Evolutionary conservation across 1,284 basidiomycete species (phyloP).

Genomic region (Heimioporus retisporus): DNA sequence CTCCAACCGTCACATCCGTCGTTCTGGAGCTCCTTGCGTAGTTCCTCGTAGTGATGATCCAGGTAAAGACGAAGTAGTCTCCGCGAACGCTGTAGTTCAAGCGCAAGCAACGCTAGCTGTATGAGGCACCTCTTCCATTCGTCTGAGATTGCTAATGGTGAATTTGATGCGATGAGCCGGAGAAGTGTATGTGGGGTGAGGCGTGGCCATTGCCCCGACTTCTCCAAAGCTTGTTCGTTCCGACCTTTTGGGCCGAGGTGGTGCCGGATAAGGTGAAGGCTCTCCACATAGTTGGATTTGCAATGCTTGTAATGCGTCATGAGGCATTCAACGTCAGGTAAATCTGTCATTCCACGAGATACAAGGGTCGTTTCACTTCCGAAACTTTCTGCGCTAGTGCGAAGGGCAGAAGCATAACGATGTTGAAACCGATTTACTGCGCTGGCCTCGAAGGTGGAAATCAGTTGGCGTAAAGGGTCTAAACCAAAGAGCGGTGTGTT

Average conservation of each 20-base stretch:
- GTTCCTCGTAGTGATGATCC: conserved; percentile 32
- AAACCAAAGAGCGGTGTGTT: background rate
- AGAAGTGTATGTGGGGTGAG: conserved; percentile 36
- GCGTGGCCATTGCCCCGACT: too few relatives aligned
- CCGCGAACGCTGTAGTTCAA: conserved; percentile 20
- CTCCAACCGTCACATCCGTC: too few relatives aligned
- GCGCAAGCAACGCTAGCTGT: conserved; percentile 34
- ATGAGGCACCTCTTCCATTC: conserved; percentile 43
- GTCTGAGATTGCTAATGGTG: conserved; percentile 3
- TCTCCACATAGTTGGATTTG: background rate
- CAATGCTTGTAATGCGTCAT: conserved; percentile 15
- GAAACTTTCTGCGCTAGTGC: conserved; percentile 7
- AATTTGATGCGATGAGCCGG: conserved; percentile 29
- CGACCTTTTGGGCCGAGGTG: too few relatives aligned
- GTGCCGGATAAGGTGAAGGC: too few relatives aligned
- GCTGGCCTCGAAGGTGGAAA: background rate
- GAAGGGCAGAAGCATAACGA: background rate
- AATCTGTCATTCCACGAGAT: background rate
- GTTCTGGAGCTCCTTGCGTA: background rate
- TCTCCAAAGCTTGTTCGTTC: too few relatives aligned
- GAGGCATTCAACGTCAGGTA: conserved; percentile 21
- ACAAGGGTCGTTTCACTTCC: conserved; percentile 3
- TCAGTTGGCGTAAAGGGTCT: background rate
- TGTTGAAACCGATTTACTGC: background rate
- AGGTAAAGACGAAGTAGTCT: conserved; percentile 16